A percentile compares a stretch with the other conserved stretches of the same genome.
These are phyloP conservation scores for Oryza glumipatula DNA, from an alignment of 176 grass and related monocot genomes.

Conservation along the genomic window DNA sequence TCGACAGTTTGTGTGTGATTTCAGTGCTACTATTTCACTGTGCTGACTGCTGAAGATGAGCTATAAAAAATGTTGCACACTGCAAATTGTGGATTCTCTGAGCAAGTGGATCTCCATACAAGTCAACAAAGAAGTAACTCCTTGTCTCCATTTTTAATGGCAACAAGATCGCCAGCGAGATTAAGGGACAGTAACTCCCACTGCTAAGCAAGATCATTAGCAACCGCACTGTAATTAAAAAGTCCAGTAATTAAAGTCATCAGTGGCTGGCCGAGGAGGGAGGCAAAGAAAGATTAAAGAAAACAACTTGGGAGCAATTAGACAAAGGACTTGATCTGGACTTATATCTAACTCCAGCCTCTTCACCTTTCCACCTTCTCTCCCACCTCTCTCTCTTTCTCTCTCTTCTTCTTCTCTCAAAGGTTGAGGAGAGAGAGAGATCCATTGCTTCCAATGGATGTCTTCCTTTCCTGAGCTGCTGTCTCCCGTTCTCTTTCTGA, in stretches of 20 bases:
- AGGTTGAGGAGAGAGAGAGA: slow-evolving; percentile 27
- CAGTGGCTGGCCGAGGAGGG: slow-evolving; percentile 32
- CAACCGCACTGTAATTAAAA: slow-evolving; percentile 1
- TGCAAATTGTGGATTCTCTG: not conserved
- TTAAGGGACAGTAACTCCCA: not conserved
- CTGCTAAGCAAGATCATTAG: not conserved
- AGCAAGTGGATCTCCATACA: slow-evolving; percentile 31
- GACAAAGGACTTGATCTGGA: slow-evolving; percentile 45
- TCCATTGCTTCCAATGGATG: slow-evolving; percentile 70
- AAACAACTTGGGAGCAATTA: slow-evolving; percentile 33
- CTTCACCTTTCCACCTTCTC: slow-evolving; percentile 55
- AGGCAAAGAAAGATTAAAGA: not conserved
- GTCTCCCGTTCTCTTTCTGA: slow-evolving; percentile 36
- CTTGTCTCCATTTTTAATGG: slow-evolving; percentile 28
- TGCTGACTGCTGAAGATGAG: not conserved
- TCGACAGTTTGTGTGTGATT: slow-evolving; percentile 6
- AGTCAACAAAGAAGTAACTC: slow-evolving; percentile 44
- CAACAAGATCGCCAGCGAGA: slow-evolving; percentile 16
- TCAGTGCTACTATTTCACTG: not conserved
- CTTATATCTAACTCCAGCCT: slow-evolving; percentile 50
- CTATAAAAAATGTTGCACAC: not conserved
- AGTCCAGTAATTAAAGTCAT: slow-evolving; percentile 4
- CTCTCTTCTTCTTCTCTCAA: not conserved
- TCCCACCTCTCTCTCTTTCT: not conserved
- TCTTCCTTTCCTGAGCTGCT: slow-evolving; percentile 46